Evolutionary conservation across 2,329 filamentous ascomycete species (phyloP).

Genomic region (Coniella lustricola): DNA sequence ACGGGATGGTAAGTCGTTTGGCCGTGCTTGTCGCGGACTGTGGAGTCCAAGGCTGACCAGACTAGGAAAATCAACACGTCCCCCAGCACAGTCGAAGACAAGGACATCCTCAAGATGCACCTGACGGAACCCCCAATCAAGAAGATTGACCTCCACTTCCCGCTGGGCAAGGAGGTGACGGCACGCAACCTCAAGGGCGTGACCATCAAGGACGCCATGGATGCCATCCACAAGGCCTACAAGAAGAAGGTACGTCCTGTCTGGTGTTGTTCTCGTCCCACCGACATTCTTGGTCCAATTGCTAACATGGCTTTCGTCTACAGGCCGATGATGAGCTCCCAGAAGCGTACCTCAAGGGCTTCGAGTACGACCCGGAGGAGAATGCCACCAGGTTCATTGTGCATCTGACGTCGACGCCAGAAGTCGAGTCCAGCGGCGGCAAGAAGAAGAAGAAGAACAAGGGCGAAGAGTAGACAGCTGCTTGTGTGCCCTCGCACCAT

Average conservation of each 20-base stretch:
- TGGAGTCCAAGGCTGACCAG: conserved; percentile 3
- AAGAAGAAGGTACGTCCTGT: conserved; percentile 75
- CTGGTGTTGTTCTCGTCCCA: neutral
- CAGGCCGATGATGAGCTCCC: conserved; percentile 90
- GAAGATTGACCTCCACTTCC: conserved; percentile 91
- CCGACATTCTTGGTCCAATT: neutral
- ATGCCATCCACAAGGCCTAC: conserved; percentile 92
- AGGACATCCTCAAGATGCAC: conserved; percentile 71
- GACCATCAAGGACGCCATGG: conserved; percentile 92
- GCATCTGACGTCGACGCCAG: conserved; percentile 66
- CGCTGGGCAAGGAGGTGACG: conserved; percentile 77
- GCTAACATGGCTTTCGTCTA: conserved; percentile 3
- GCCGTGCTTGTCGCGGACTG: conserved; percentile 7
- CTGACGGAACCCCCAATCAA: conserved; percentile 80
- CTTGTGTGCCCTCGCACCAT: no score
- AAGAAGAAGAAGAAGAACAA: conserved; percentile 61
- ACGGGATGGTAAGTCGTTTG: conserved; percentile 76
- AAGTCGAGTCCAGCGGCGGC: conserved; percentile 40
- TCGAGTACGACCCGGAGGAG: conserved; percentile 94
- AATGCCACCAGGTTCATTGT: conserved; percentile 83
- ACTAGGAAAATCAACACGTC: conserved; percentile 91
- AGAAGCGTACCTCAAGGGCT: conserved; percentile 79
- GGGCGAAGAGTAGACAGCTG: conserved; percentile 33
- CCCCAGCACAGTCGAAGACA: conserved; percentile 69
- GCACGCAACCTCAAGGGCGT: conserved; percentile 90